Evolutionary conservation across 176 grass and related monocot genomes (phyloP), one percentile per base, ranked within the genome.

Genomic region (Pharus latifolius): DNA sequence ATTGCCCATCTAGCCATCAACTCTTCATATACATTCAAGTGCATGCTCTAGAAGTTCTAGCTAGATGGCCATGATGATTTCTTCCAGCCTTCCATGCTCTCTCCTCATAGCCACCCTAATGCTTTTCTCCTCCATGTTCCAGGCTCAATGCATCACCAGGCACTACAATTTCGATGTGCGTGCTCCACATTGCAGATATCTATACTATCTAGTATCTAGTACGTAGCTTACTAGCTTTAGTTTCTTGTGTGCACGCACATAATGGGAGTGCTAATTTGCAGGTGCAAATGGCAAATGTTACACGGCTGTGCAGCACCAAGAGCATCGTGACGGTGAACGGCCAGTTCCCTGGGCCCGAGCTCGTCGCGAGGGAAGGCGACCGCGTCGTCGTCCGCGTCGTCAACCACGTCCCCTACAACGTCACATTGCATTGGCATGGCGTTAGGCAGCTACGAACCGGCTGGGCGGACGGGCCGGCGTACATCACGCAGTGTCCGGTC

Each of bases 401-500:
- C 82, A 96, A 96, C 69, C 80, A 79, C 61, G 87, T 75, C 78
- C 23, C 69, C 24, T 74, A 87, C 72, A 96, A 96, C 68, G 62
- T 96, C 62, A 57, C 87, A 1, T 59, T 96, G 3, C 91, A 96
- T 78, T 96, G 91, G 91, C 91, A 96, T 45, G 91, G 91, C 60
- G 50, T 96, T n/a, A 64, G 91, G 73, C 91, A 96, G 74, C 44
- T 87, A 42, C 40, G 63, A 2, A 96, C n/a, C 6, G 91, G 80
- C 3, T 96, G 91, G 91, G 72, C 80, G 0, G 91, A 95, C 50
- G 91, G 91, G 33, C 91, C 91, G 13, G 91, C 85, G 52, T 95
- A 95, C 73, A 51, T 95, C 56, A 84, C 91, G n/a, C 91, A 95
- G 75, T 95, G 91, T 62, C 91, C 91, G 10, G 90, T 95, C 50